Base-by-base conservation (phyloP, 345 rosid species). In the Combretum micranthum region DNA sequence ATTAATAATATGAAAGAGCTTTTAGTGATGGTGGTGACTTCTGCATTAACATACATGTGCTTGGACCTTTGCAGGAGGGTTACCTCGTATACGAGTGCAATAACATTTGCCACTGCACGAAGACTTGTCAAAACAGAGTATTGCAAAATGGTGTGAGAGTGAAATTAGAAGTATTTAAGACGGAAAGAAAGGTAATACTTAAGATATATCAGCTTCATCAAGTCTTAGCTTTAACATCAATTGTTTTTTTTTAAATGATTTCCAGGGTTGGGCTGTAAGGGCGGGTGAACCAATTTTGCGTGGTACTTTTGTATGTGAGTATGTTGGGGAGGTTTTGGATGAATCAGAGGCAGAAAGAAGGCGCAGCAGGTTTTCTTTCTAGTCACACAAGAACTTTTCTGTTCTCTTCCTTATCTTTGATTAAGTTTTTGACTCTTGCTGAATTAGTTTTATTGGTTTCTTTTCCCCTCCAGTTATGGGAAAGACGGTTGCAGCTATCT, bases 31-130 rank as follows among this genome's bases (percentile, higher is more conserved):
- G 22, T 39, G 37, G 57, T 37, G 42, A 42, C 45, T 18, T 54
- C 16, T 37, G 45, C 57, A 13, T 26, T 20, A 11, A 20, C 25
- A 12, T 12, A 50, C 25, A 15, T 1, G 14, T 21, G 32, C 66
- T 46, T 44, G 42, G 68, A 72, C 64, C 43, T 43, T 19, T 79
- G 77, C 80, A 94, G 99, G 97, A 87, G 78, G 97, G 99, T 68
- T 90, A 94, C 70, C 89, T 92, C 57, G 93, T 94, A 65, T 90
- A 94, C 57, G 99, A 94, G 83, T 94, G 99, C 80, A 94, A 83
- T 76, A 69, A 52, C 25, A 67, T 74, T 81, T 90, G 99, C 61
- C 64, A 80, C 72, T 94, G 97, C 83, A 70, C 68, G 53, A 75
- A 69, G 72, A 61, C 79, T 60, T 94, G 99, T 75, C 83, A 81